Percentiles rank a stretch among this genome's conserved stretches.
These are phyloP conservation scores for Steccherinum ochraceum DNA, from an alignment of 768 basidiomycete species.

Conservation along the genomic window DNA sequence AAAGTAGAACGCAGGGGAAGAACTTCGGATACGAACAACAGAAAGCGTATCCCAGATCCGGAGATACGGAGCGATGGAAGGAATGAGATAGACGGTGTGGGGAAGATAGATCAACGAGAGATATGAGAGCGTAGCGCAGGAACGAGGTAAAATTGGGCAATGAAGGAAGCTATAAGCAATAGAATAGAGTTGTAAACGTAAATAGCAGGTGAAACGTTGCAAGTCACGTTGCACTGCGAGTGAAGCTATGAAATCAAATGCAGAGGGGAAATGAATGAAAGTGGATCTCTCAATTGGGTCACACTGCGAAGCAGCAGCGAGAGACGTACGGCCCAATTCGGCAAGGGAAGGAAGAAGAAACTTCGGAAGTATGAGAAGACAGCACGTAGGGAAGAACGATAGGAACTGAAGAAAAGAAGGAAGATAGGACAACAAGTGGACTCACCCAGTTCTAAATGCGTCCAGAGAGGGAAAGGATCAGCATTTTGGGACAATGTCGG, in stretches of 20 bases:
- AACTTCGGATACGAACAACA: not conserved
- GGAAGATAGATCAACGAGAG: no score
- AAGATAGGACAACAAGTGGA: not conserved
- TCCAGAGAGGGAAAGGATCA: not conserved
- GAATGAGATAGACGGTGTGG: not conserved
- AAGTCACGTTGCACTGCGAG: not conserved
- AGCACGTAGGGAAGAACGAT: not conserved
- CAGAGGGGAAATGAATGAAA: not conserved
- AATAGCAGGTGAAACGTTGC: not conserved
- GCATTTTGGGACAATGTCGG: not conserved
- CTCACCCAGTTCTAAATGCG: conserved; percentile 44
- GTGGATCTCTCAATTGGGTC: not conserved
- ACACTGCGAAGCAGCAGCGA: no score
- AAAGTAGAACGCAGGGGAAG: not conserved
- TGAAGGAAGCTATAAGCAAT: not conserved
- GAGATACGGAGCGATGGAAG: not conserved
- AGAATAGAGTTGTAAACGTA: not conserved
- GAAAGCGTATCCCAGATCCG: not conserved
- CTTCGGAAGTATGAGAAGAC: no score
- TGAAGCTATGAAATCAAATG: not conserved
- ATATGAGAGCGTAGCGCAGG: not conserved
- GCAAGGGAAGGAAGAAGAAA: not conserved
- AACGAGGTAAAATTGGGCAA: not conserved
- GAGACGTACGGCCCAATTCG: not conserved
- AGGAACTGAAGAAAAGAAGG: not conserved